Evolutionary conservation across 148 eudicot genomes (phyloP), one percentile per base, ranked within the genome.

Genomic region (Nepenthes gracilis): DNA sequence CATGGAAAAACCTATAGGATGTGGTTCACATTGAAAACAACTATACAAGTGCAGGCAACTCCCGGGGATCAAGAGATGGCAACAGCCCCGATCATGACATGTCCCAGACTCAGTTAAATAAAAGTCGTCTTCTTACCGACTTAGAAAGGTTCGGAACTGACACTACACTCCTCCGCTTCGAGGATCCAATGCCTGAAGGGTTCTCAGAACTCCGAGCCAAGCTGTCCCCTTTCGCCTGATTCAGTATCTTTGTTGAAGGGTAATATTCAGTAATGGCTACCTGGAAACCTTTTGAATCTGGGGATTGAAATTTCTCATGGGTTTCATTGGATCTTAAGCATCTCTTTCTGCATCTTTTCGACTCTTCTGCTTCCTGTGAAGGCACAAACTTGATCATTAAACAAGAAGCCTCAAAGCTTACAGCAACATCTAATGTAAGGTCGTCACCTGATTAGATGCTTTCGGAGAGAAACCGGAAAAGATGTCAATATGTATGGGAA

Each of bases 41-140:
- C 23, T 23, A 23, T 23, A 23, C 23, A 23, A 23, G 23, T 23
- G 23, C 23, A 23, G 23, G 0, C 23, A 23, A 23, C 23, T 23
- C 23, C 23, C 23, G 23, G 23, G 23, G 23, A 23, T 23, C 23
- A 23, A 23, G 23, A 23, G 23, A 23, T 23, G 23, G 23, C 23
- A 23, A 23, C 23, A 0, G 23, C 0, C 23, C 23, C 23, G 23
- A 23, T 23, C 23, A 23, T 23, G 23, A 23, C 23, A 23, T 23
- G 23, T 23, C 23, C 23, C 23, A 23, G 45, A 40, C 63, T 60
- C 67, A 85, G 34, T 59, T 73, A 32, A 93, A 86, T 64, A 93
- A 69, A 54, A 93, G 89, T 2, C 81, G 70, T 35, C 98, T 88
- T 67, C 91, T 86, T 51, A 64, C 91, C 63, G 98, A 86, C 79